Conservation (phyloP, 2,329 filamentous ascomycete genomes). For the Aphanoascus verrucosus region DNA sequence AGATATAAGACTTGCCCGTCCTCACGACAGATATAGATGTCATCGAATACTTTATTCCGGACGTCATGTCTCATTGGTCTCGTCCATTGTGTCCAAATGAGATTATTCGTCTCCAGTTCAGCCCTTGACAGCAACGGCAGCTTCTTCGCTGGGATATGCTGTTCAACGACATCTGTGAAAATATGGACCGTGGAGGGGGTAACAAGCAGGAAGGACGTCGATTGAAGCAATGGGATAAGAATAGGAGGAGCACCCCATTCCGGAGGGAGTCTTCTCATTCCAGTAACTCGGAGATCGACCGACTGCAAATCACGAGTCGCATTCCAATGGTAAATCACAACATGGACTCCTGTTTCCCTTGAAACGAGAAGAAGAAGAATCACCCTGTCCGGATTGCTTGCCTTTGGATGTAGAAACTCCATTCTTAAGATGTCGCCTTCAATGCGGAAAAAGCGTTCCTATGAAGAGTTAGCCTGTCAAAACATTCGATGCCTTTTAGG, state of each 20-base stretch:
- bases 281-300: slow-evolving; percentile 21
- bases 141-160: slow-evolving; percentile 19
- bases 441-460: slow-evolving; percentile 44
- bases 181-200: slow-evolving; percentile 48
- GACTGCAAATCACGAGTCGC: slow-evolving; percentile 31
- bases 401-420: slow-evolving; percentile 67
- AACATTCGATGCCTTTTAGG: neutral
- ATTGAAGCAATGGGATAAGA: slow-evolving; percentile 59
- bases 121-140: slow-evolving; percentile 25
- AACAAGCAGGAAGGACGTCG: slow-evolving; percentile 60
- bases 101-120: slow-evolving; percentile 27
- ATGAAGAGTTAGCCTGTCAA: slow-evolving; percentile 14
- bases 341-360: slow-evolving; percentile 35
- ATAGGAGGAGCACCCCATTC: slow-evolving; percentile 51
- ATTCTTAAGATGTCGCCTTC: slow-evolving; percentile 72
- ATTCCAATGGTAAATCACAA: slow-evolving; percentile 45
- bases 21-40: slow-evolving; percentile 77
- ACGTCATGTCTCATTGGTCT: slow-evolving; percentile 57
- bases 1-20: slow-evolving; percentile 70
- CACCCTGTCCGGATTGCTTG: slow-evolving; percentile 56
- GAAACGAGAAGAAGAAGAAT: slow-evolving; percentile 60
- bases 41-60: slow-evolving; percentile 57
- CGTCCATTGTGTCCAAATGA: slow-evolving; percentile 77
- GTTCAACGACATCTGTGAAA: slow-evolving; percentile 34
- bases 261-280: slow-evolving; percentile 24